A percentile compares a stretch with the other conserved stretches of the same genome.
Conservation (phyloP, 768 basidiomycete genomes). For the Aureoboletus auriporus region DNA sequence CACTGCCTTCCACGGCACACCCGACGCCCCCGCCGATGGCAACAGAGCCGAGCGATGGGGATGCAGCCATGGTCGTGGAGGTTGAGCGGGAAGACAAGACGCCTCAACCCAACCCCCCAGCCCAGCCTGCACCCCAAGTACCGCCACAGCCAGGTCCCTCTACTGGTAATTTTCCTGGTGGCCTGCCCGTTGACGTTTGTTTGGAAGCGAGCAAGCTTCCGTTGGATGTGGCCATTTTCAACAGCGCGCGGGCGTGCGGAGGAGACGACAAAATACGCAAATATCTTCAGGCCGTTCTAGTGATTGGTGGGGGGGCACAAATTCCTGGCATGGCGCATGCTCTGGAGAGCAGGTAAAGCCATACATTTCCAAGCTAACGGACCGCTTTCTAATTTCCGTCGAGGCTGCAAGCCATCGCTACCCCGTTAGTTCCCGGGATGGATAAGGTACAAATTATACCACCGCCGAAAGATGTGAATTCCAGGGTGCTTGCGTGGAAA, state of each 20-base stretch:
- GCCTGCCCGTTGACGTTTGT: conserved; percentile 67
- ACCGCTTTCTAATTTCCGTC: conserved; percentile 6
- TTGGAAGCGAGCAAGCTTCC: conserved; percentile 89
- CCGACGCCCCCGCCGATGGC: conserved; percentile 26
- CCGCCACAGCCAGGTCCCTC: conserved; percentile 19
- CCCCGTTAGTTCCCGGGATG: conserved; percentile 77
- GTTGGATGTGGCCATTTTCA: conserved; percentile 89
- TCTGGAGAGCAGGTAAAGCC: conserved; percentile 72
- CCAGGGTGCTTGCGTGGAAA: conserved; percentile 89
- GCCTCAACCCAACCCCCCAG: conserved; percentile 23
- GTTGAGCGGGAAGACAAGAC: conserved; percentile 40
- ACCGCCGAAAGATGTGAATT: conserved; percentile 92
- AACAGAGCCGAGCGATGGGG: conserved; percentile 20
- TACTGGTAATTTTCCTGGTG: conserved; percentile 34
- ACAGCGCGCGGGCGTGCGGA: conserved; percentile 83
- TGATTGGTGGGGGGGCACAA: conserved; percentile 81
- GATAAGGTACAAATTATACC: conserved; percentile 89
- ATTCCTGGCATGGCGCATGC: conserved; percentile 84
- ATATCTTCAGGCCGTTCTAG: conserved; percentile 81
- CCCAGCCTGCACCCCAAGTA: conserved; percentile 16
- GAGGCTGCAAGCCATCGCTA: conserved; percentile 76
- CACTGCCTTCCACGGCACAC: conserved; percentile 31
- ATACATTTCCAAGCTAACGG: not conserved
- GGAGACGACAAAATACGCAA: conserved; percentile 88
- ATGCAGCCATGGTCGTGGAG: conserved; percentile 43